These are phyloP conservation scores for Hypericum perforatum DNA, from an alignment of 345 rosid species.

Conservation along the genomic window DNA sequence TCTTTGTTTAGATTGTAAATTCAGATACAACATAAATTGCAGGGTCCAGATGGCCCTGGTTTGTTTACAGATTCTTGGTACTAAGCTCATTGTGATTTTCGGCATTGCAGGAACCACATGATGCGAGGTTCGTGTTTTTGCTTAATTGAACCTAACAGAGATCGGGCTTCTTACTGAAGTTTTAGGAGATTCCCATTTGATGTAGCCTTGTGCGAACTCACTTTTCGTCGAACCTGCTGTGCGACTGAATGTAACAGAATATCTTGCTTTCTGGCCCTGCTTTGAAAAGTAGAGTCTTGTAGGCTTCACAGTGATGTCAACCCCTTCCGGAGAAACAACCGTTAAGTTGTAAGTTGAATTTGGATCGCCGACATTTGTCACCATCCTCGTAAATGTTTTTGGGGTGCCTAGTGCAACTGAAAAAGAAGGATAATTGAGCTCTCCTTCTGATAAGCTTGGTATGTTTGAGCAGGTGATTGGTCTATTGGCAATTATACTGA, in stretches of 20 bases:
- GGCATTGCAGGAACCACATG: no score
- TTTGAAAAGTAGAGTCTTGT: constrained; percentile 22
- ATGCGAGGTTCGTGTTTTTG: no score
- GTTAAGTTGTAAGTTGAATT: constrained; percentile 17
- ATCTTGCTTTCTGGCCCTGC: constrained; percentile 28
- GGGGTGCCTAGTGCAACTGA: constrained; percentile 32
- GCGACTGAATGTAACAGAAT: constrained; percentile 22
- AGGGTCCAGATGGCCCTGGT: no score
- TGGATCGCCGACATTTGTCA: constrained; percentile 36
- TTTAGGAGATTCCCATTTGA: constrained; percentile 30
- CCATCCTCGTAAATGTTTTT: constrained; percentile 30
- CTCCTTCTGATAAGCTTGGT: background rate
- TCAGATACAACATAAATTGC: no score
- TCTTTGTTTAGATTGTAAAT: no score
- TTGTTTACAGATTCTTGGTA: no score
- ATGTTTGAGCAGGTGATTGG: background rate
- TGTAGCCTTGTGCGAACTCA: constrained; percentile 24
- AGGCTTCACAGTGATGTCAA: constrained; percentile 30
- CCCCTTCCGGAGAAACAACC: constrained; percentile 24
- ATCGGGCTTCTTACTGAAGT: constrained; percentile 35
- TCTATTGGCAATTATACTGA: background rate
- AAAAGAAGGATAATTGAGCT: constrained; percentile 38
- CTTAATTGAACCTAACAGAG: constrained; percentile 20
- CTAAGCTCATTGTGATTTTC: no score
- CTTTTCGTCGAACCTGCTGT: constrained; percentile 1